Evolutionary conservation across 2,329 filamentous ascomycete species (phyloP).

Genomic region (Arthroderma uncinatum): DNA sequence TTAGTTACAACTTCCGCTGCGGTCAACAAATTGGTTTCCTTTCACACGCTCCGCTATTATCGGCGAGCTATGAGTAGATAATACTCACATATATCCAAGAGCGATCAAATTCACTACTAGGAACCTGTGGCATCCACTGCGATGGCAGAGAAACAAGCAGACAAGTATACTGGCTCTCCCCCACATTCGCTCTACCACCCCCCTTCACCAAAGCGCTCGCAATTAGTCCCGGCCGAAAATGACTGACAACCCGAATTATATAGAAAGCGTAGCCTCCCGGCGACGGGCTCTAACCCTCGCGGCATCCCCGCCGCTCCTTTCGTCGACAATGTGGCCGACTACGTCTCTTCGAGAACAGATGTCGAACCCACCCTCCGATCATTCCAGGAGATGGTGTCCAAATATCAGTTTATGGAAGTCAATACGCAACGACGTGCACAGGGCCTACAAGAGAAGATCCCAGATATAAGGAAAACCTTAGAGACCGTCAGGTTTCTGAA

Average conservation of each 20-base stretch:
- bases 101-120: neutral
- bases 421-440: conserved; percentile 75
- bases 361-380: conserved; percentile 37
- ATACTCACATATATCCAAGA: neutral
- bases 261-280: neutral
- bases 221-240: neutral
- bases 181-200: neutral
- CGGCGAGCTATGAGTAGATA: neutral
- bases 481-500: conserved; percentile 83
- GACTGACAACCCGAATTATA: neutral
- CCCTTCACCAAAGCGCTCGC: neutral
- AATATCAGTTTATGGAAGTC: conserved; percentile 99
- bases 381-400: conserved; percentile 52
- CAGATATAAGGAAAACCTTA: conserved; percentile 90
- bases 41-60: neutral
- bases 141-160: conserved; percentile 10
- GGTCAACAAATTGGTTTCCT: neutral
- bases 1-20: neutral
- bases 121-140: neutral
- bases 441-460: conserved; percentile 86
- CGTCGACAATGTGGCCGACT: conserved; percentile 38
- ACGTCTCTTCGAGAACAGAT: conserved; percentile 36
- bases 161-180: conserved; percentile 12
- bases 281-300: conserved; percentile 31
- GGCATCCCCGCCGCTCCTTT: conserved; percentile 39